phyloP scores from a whole-genome alignment of 2,329 filamentous ascomycete species.

The Fusarium lateritium region DNA sequence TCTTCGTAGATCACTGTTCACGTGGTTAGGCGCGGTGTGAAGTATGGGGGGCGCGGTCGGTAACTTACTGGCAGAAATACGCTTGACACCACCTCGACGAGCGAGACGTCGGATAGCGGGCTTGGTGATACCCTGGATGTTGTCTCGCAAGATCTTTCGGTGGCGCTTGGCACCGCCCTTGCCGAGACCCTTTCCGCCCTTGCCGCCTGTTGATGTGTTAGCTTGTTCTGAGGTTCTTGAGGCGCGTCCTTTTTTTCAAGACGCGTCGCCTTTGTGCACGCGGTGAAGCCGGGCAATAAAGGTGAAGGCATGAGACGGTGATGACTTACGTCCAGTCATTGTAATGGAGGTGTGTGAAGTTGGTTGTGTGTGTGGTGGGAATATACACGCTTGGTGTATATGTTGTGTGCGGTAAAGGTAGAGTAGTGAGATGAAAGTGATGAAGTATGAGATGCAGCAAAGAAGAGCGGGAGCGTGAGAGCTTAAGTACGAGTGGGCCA shows the following conservation, averaged over 20 bases:
- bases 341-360: slow-evolving; percentile 57
- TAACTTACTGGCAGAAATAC: slow-evolving; percentile 92
- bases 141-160: slow-evolving; percentile 99
- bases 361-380: slow-evolving; percentile 27
- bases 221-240: slow-evolving; percentile 73
- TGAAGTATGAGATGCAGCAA: slow-evolving; percentile 21
- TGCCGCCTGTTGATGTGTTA: slow-evolving; percentile 79
- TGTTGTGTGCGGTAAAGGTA: slow-evolving; percentile 16
- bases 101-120: slow-evolving; percentile 98
- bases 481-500: slow-evolving; percentile 59
- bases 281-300: not conserved
- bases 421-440: slow-evolving; percentile 37
- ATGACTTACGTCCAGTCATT: slow-evolving; percentile 79
- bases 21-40: slow-evolving; percentile 76
- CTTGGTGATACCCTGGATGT: slow-evolving; percentile 99
- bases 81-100: slow-evolving; percentile 99
- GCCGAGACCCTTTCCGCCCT: slow-evolving; percentile 97
- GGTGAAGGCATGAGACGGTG: not conserved
- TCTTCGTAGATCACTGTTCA: slow-evolving; percentile 81
- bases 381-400: slow-evolving; percentile 37
- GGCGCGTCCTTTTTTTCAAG: slow-evolving; percentile 61
- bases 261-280: slow-evolving; percentile 2
- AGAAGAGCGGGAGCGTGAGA: slow-evolving; percentile 49
- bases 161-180: slow-evolving; percentile 99
- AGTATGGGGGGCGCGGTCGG: slow-evolving; percentile 48